phyloP scores from a whole-genome alignment of 73 alveolate species.

The Blepharisma stoltei region DNA sequence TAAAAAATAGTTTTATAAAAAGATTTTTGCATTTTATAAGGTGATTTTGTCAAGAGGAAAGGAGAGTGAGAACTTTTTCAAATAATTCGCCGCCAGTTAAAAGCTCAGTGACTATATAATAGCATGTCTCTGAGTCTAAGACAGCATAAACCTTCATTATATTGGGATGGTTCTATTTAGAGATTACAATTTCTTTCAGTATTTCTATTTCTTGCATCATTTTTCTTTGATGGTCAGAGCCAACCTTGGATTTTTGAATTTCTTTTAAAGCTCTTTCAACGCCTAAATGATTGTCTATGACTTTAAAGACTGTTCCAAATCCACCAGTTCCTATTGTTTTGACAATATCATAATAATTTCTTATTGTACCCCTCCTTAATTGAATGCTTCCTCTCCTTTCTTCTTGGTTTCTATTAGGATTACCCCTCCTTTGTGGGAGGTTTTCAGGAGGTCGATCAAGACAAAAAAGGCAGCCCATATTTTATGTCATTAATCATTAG shows the following conservation, averaged over 20 bases:
- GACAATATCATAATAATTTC: background rate
- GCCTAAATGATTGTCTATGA: background rate
- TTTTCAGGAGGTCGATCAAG: too few species aligned
- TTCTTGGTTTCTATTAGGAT: too few species aligned
- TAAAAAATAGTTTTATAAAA: too few species aligned
- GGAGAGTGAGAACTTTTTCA: conserved; percentile 65
- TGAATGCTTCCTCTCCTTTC: background rate
- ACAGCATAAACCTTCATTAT: conserved; percentile 40
- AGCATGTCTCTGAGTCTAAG: conserved; percentile 60
- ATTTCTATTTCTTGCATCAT: conserved; percentile 43
- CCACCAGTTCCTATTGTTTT: conserved; percentile 23
- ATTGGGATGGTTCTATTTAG: conserved; percentile 62
- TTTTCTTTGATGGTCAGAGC: conserved; percentile 11
- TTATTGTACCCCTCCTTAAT: background rate
- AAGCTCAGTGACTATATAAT: conserved; percentile 72
- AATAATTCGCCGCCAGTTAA: conserved; percentile 87
- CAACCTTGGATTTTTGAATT: conserved; percentile 30
- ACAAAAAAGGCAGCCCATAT: too few species aligned
- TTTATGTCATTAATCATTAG: too few species aligned
- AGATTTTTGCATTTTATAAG: too few species aligned
- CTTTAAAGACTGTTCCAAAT: background rate
- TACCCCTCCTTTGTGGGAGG: too few species aligned
- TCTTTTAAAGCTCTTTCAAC: conserved; percentile 3
- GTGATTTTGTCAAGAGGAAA: too few species aligned
- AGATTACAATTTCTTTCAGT: conserved; percentile 41